phyloP scores from a whole-genome alignment of 2,329 filamentous ascomycete genomes.

The Cyphellophora europaea region DNA sequence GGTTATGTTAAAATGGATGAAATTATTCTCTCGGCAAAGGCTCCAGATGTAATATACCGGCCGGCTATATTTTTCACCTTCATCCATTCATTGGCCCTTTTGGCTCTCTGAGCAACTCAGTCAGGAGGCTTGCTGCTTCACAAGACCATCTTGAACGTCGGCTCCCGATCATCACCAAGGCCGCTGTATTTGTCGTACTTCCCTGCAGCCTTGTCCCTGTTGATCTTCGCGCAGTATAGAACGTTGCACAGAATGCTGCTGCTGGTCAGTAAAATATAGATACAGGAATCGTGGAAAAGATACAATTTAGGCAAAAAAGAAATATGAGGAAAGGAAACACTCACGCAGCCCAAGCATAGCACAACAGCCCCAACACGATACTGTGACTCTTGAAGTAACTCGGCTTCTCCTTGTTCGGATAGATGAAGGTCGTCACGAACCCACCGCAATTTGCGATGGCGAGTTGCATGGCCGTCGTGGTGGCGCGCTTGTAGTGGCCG shows the following conservation, averaged over 20 bases:
- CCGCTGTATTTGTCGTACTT: conserved; percentile 50
- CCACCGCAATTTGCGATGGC: conserved; percentile 59
- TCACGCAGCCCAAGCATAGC: conserved; percentile 56
- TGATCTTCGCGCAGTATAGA: conserved; percentile 54
- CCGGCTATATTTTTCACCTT: too few species aligned
- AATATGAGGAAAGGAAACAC: too few species aligned
- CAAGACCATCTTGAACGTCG: conserved; percentile 51
- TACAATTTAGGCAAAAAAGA: too few species aligned
- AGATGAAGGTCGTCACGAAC: conserved; percentile 46
- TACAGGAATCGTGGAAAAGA: too few species aligned
- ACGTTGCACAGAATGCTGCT: conserved; percentile 48
- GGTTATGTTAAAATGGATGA: too few species aligned
- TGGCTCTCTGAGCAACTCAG: too few species aligned
- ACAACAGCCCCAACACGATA: conserved; percentile 50
- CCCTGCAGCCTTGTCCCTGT: conserved; percentile 51
- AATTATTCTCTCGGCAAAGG: too few species aligned
- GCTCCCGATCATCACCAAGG: conserved; percentile 55
- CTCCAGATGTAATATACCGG: too few species aligned
- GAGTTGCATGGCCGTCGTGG: conserved; percentile 48
- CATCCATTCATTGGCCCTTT: too few species aligned
- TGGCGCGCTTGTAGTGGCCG: conserved; percentile 61
- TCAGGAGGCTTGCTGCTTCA: conserved; percentile 25
- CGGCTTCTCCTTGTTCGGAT: conserved; percentile 25
- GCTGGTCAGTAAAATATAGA: too few species aligned
- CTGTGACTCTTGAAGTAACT: conserved; percentile 54